phyloP scores from a whole-genome alignment of 2,329 filamentous ascomycete genomes.

The Neodidymelliopsis sp. region DNA sequence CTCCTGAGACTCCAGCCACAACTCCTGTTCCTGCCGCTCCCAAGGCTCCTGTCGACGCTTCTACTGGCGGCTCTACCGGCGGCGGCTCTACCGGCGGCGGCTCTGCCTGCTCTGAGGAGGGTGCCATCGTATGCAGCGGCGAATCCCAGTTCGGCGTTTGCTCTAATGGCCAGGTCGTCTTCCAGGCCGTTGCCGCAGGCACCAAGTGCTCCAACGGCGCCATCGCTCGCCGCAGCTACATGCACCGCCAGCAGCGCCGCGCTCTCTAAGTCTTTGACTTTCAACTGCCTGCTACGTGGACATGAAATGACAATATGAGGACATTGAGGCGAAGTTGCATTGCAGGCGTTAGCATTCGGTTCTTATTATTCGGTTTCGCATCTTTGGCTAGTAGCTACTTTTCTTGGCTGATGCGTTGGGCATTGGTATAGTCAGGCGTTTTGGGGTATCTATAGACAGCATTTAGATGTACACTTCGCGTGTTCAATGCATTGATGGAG shows the following conservation, averaged over 20 bases:
- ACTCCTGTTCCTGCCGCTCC: slow-evolving; percentile 9
- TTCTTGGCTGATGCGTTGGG: slow-evolving; percentile 7
- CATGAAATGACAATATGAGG: neutral
- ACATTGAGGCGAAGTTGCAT: neutral
- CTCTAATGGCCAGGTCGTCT: slow-evolving; percentile 49
- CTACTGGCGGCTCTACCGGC: slow-evolving; percentile 1
- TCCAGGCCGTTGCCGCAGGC: slow-evolving; percentile 52
- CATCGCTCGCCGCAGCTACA: slow-evolving; percentile 43
- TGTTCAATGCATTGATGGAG: slow-evolving; percentile 8
- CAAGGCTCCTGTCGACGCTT: neutral
- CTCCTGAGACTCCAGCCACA: slow-evolving; percentile 5
- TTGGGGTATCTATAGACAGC: slow-evolving; percentile 8
- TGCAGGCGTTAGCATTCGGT: slow-evolving; percentile 6
- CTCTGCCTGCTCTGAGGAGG: slow-evolving; percentile 43
- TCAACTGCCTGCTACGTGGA: neutral
- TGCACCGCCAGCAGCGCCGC: slow-evolving; percentile 29
- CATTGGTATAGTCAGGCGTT: slow-evolving; percentile 2
- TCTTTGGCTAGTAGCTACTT: neutral
- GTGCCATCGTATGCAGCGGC: slow-evolving; percentile 49
- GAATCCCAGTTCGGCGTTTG: slow-evolving; percentile 50
- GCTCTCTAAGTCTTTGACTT: slow-evolving; percentile 2
- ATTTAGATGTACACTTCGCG: slow-evolving; percentile 14
- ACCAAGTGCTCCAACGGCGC: slow-evolving; percentile 51
- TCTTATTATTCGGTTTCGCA: neutral
- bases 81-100: slow-evolving; percentile 12